Evolutionary conservation across 2,329 filamentous ascomycete genomes (phyloP).

Genomic region (Sarocladiaceae sp.): DNA sequence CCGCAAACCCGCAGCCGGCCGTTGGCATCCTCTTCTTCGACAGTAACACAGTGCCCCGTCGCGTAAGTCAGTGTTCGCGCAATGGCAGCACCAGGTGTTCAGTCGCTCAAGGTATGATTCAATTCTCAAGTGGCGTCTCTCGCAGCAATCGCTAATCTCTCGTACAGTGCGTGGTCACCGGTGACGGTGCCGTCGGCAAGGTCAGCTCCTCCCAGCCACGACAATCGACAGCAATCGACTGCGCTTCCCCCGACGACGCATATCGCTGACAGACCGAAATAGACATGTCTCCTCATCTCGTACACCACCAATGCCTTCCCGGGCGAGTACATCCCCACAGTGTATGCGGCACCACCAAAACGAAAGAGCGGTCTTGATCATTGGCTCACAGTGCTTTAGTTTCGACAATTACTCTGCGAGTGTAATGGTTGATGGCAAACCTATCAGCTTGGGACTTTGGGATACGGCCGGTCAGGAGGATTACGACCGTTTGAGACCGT

Average conservation of each 20-base stretch:
- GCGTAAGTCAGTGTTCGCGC: slow-evolving; percentile 12
- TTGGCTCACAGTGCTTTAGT: slow-evolving; percentile 40
- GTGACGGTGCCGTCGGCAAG: slow-evolving; percentile 99
- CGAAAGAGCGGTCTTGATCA: background rate
- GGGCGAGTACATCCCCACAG: slow-evolving; percentile 99
- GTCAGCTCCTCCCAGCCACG: slow-evolving; percentile 39
- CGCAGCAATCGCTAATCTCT: slow-evolving; percentile 20
- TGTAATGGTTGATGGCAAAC: slow-evolving; percentile 98
- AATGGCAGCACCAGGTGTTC: slow-evolving; percentile 82
- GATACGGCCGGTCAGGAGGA: slow-evolving; percentile 99
- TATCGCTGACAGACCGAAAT: background rate
- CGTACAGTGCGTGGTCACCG: slow-evolving; percentile 89
- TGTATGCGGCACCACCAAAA: slow-evolving; percentile 57
- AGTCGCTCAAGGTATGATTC: slow-evolving; percentile 78
- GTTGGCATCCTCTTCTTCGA: background rate
- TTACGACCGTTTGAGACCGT: slow-evolving; percentile 89
- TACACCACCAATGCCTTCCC: slow-evolving; percentile 99
- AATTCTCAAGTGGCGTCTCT: background rate
- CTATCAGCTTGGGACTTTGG: slow-evolving; percentile 94
- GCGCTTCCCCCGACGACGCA: background rate
- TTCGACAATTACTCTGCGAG: slow-evolving; percentile 99
- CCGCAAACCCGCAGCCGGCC: slow-evolving; percentile 7
- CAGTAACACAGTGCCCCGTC: background rate
- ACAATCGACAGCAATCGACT: background rate
- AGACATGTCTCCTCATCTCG: slow-evolving; percentile 99